Base-by-base conservation (phyloP, 768 basidiomycete species). In the Psilocybe tampanensis region DNA sequence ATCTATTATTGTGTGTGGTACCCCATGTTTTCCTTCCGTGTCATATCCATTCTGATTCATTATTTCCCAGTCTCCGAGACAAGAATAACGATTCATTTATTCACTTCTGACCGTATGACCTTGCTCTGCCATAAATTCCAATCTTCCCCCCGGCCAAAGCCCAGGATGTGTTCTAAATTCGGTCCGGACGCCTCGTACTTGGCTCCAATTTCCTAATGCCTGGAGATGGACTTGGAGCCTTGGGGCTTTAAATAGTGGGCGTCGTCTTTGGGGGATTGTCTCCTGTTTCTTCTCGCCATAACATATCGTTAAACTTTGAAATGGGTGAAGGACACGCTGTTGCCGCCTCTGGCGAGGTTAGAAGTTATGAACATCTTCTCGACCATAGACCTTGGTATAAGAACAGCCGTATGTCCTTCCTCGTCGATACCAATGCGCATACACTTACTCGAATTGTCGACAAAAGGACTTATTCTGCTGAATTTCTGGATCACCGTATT, bases 401-500 rank as follows among this genome's bases (percentile, higher is more conserved):
- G 51, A 64, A 64, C 49, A 47, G 55, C 42, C 52, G 63, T 82
- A 58, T 11, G 63, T 56, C 13, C 36, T 26, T 12, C 21, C 1
- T 41, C 17, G n/a, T n/a, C n/a, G n/a, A n/a, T n/a, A 12, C 6
- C 4, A 19, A 15, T 18, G 19, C 3, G 1, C 5, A n/a, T 29
- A 24, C 15, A 11, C n/a, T 24, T 4, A 32, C 17, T 8, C 29
- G 9, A 50, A 41, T 8, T 6, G 8, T 3, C 8, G 11, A 24
- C 13, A 13, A 2, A 22, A 68, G 83, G 84, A 15, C 64, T 66
- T 3, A 48, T 66, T 39, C 23, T 64, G 17, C 43, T 66, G 18
- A 66, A 66, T 24, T 60, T 62, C 23, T 66, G 63, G 65, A 66
- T 66, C 33, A 51, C 54, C 5, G 55, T 66, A 43, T 47, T 66